Evolutionary conservation across 169 alveolate genomes (phyloP), one percentile per base, ranked within the genome.

Genomic region (Cryptosporidium ryanae): DNA sequence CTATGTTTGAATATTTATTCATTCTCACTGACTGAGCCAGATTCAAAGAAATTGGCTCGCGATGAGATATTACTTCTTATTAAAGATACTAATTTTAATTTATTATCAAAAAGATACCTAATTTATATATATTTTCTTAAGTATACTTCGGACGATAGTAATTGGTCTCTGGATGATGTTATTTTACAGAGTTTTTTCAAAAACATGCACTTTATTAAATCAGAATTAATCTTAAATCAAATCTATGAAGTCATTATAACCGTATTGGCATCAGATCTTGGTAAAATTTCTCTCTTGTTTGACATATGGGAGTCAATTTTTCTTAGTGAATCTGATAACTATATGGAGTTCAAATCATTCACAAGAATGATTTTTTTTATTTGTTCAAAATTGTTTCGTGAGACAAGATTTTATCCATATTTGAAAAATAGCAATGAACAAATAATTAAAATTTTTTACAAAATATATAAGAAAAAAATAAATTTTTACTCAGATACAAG

Each of bases 41-140:
- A 59, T 32, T 8, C 18, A n/a, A 52, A 52, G n/a, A 8, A 31
- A 29, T 64, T 50, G 31, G 5, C 52, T 17, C n/a, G 59, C 31
- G 66, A 68, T 50, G 83, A 23, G 55, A 68, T 52, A 17, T 52
- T 50, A 18, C 29, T 59, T 49, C 83, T 68, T 48, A 46, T 68
- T 29, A 49, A 49, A 25, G 83, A 68, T 18, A 68, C 83, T 27
- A 50, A 55, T 31, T 68, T 25, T 34, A 15, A 27, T 3, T 31
- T 29, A 25, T 68, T 32, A 21, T 21, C 29, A 13, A 68, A 54
- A 31, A 68, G 52, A 49, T 68, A 49, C 32, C 54, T 68, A n/a
- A 50, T 29, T 29, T 68, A 68, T 52, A 48, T 68, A 4, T 68
- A 25, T 18, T 27, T 68, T 27, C 59, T 68, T 12, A 68, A 68